Base-by-base conservation (phyloP, 805 yeast genomes). In the Saturnispora serradocipensis region DNA sequence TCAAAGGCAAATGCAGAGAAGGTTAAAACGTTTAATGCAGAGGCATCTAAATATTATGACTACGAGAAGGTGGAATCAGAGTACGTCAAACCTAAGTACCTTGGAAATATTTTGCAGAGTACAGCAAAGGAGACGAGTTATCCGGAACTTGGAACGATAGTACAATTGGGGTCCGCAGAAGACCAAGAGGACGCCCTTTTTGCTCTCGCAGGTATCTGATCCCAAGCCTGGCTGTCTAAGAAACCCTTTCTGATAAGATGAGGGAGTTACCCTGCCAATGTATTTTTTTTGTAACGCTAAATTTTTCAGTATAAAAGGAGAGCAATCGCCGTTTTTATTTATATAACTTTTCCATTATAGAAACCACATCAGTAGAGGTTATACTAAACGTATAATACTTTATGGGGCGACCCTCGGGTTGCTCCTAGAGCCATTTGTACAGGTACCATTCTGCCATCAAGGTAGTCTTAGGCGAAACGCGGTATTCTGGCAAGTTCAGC, bases 361-460 rank as follows among this genome's bases (percentile, higher is more conserved):
- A 61, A 63, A 53, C 59, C 58, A 76, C 86, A 81, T 81, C 84
- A 80, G 87, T 81, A 81, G 87, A 79, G 86, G 86, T 80, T 81
- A 80, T 81, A 79, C 86, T 81, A 81, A 77, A 76, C 72, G 78
- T 75, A 73, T 72, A 65, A 75, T 81, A 49, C 51, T 57, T 56
- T 54, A 43, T 36, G 52, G 55, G 48, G 54, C 46, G 49, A 46
- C 39, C 51, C 38, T 28, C 50, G 38, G 46, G 30, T 48, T 51
- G 57, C 60, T 61, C 60, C 64, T 74, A 77, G 72, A 74, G 77
- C 70, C 71, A 66, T 71, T 67, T 72, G 75, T 66, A 69, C 60
- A 69, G 50, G 53, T 52, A 73, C 64, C 71, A 63, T 62, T 58
- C 73, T 63, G 69, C 64, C 73, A 70, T 62, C 58, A 68, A 69